A percentile compares a stretch with the other conserved stretches of the same genome.
These are phyloP conservation scores for Alternaria dauci DNA, from an alignment of 2,329 filamentous ascomycete genomes.

Conservation along the genomic window DNA sequence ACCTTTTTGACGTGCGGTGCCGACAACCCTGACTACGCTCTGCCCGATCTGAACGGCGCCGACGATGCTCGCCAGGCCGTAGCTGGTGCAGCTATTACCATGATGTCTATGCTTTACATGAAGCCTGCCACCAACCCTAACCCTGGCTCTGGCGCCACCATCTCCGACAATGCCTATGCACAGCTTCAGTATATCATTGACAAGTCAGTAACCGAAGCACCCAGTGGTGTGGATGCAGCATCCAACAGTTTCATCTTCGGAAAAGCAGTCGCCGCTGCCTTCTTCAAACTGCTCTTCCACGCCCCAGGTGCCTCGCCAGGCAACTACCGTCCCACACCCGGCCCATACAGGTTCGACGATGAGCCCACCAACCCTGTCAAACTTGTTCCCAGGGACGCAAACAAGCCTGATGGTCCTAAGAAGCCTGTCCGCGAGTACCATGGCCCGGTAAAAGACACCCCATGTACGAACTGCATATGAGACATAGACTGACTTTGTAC, in stretches of 20 bases:
- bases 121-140: slow-evolving; percentile 6
- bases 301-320: slow-evolving; percentile 17
- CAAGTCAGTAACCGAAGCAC: slow-evolving; percentile 4
- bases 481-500: no score
- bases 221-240: slow-evolving; percentile 20
- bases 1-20: slow-evolving; percentile 25
- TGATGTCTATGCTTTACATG: slow-evolving; percentile 26
- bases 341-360: slow-evolving; percentile 33
- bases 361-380: slow-evolving; percentile 37
- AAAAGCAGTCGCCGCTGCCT: slow-evolving; percentile 25
- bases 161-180: slow-evolving; percentile 21
- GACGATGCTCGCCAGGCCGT: slow-evolving; percentile 31
- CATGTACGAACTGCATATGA: no score
- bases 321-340: slow-evolving; percentile 27
- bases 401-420: slow-evolving; percentile 32
- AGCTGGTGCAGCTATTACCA: slow-evolving; percentile 32
- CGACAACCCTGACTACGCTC: slow-evolving; percentile 13
- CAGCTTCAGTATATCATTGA: slow-evolving; percentile 20
- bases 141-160: slow-evolving; percentile 6
- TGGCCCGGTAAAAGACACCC: slow-evolving; percentile 13
- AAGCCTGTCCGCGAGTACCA: slow-evolving; percentile 26
- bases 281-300: slow-evolving; percentile 29
- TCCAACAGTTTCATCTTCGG: slow-evolving; percentile 33
- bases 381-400: slow-evolving; percentile 31
- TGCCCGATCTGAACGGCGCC: slow-evolving; percentile 21